Base-by-base conservation (phyloP, 495 filamentous ascomycete genomes). In the Aspergillus olivimuriae region DNA sequence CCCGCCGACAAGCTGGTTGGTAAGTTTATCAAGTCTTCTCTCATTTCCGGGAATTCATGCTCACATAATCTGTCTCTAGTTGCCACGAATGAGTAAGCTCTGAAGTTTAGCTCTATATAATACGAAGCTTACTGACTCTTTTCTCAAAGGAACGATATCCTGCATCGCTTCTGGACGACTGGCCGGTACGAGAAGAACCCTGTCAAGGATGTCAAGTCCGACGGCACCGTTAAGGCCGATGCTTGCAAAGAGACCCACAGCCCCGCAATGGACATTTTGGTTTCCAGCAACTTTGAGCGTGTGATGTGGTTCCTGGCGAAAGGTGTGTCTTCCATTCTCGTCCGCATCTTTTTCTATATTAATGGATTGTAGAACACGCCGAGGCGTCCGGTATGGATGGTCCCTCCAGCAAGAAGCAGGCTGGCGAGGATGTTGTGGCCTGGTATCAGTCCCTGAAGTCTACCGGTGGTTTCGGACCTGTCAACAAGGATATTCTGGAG, bases 261-360 rank as follows among this genome's bases (percentile, higher is more conserved):
- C 40, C 91, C 92, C 0, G 92, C 92, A 15, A 98, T 98, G 92
- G 92, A 97, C 61, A 96, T 96, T 41, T 74, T 97, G 10, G 89
- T 96, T 26, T 86, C 80, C 41, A 89, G 83, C 61, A 98, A 98
- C 73, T 96, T 98, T 61, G 92, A 98, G 72, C 78, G 92, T 20
- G 73, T 98, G 0, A 73, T 98, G n/a, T 96, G 91, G 91, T 95
- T 84, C 71, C 46, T 56, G 20, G 32, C 41, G 3, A 44, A 44
- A 26, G 41, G 45, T 47, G 34, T 15, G 28, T 34, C 14, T 18
- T 15, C 26, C 4, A 22, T 26, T 18, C 18, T 19, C 9, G 6
- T 41, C 16, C 15, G 5, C 4, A 17, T 4, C 14, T 35, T 15
- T 35, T 24, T 20, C n/a, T 14, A 32, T 21, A 19, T 31, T 47